These are phyloP conservation scores for Lycium barbarum DNA, from an alignment of 257 asterid genomes.

Conservation along the genomic window DNA sequence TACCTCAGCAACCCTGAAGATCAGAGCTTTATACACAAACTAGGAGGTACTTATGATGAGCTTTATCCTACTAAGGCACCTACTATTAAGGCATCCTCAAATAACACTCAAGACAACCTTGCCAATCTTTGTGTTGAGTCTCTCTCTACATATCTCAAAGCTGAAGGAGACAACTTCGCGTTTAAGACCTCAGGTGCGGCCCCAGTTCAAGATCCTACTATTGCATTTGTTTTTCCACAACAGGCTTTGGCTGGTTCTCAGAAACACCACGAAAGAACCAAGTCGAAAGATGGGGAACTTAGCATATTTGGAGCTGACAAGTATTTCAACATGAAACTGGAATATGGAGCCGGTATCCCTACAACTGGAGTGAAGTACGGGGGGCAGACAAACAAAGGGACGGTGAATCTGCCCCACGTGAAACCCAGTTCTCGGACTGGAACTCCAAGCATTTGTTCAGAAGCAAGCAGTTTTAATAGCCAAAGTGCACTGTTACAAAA, in stretches of 20 bases:
- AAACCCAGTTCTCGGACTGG: conserved; percentile 35
- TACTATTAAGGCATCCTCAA: conserved; percentile 35
- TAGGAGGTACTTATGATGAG: conserved; percentile 48
- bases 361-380: conserved; percentile 12
- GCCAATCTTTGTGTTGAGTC: conserved; percentile 47
- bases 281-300: conserved; percentile 49
- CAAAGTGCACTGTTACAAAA: conserved; percentile 46
- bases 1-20: conserved; percentile 67
- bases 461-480: conserved; percentile 62
- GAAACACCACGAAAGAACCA: conserved; percentile 32
- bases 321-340: conserved; percentile 69
- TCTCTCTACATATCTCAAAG: conserved; percentile 42
- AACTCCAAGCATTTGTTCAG: conserved; percentile 59
- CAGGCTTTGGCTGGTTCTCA: conserved; percentile 20
- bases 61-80: conserved; percentile 41
- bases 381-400: background rate
- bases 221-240: conserved; percentile 49
- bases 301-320: conserved; percentile 66
- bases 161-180: conserved; percentile 44
- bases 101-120: conserved; percentile 35
- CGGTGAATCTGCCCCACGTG: conserved; percentile 19
- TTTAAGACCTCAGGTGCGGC: conserved; percentile 48
- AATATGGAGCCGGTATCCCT: conserved; percentile 32
- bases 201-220: conserved; percentile 52
- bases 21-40: conserved; percentile 49